Evolutionary conservation across 2,329 filamentous ascomycete species (phyloP).

Genomic region (Pseudogymnoascus sp.): DNA sequence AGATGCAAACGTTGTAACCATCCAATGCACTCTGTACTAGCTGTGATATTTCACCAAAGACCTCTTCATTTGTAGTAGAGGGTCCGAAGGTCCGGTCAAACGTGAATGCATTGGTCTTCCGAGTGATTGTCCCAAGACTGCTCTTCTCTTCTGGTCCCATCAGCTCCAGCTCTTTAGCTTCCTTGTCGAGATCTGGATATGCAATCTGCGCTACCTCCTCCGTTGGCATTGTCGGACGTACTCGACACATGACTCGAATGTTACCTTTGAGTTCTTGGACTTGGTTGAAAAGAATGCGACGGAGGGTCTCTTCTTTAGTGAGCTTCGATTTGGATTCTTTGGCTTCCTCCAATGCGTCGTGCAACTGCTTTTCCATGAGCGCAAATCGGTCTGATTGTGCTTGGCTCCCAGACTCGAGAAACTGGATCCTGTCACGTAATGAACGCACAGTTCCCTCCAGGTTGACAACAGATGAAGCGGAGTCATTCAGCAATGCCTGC

Average conservation of each 20-base stretch:
- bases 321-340: constrained; percentile 71
- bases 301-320: constrained; percentile 81
- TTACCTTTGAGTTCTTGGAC: constrained; percentile 97
- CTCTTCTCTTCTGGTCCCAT: constrained; percentile 77
- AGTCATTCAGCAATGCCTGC: constrained; percentile 45
- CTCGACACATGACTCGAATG: constrained; percentile 95
- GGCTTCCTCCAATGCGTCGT: constrained; percentile 64
- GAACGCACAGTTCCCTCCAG: constrained; percentile 70
- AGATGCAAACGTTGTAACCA: constrained; percentile 97
- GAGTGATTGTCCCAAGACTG: constrained; percentile 65
- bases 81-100: constrained; percentile 92
- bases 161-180: constrained; percentile 79
- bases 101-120: constrained; percentile 75
- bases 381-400: constrained; percentile 82
- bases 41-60: constrained; percentile 95
- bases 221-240: constrained; percentile 65
- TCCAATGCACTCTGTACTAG: constrained; percentile 93
- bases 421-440: constrained; percentile 74
- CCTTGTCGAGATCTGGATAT: constrained; percentile 72
- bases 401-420: constrained; percentile 82
- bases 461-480: constrained; percentile 51
- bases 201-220: constrained; percentile 64
- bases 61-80: constrained; percentile 65
- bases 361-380: constrained; percentile 69
- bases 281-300: constrained; percentile 90